A percentile compares a stretch with the other conserved stretches of the same genome.
Evolutionary conservation across 106 monocot genomes (phyloP).

Genomic region (Allium sativum): DNA sequence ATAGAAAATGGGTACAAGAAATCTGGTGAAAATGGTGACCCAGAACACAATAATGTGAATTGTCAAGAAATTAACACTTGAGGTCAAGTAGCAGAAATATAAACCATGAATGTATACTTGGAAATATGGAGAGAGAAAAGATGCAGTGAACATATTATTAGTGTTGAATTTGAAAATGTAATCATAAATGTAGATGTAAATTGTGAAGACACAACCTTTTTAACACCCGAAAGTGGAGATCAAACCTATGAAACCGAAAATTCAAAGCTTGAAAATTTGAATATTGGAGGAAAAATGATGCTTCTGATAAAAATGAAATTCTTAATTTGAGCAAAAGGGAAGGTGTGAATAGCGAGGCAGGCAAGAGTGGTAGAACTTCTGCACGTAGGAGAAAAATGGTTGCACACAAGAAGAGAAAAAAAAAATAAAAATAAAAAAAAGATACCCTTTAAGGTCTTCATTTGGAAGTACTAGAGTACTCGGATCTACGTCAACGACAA

Average conservation of each 20-base stretch:
- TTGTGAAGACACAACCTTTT: too few relatives aligned
- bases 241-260: too few relatives aligned
- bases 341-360: constrained; percentile 12
- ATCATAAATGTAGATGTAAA: too few relatives aligned
- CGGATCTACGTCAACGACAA: constrained; percentile 36
- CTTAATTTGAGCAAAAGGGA: constrained; percentile 7
- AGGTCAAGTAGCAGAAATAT: too few relatives aligned
- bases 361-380: constrained; percentile 19
- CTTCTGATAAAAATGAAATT: constrained; percentile 1
- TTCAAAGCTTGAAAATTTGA: too few relatives aligned
- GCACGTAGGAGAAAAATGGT: constrained; percentile 21
- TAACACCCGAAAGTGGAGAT: too few relatives aligned
- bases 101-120: not conserved
- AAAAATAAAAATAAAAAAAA: too few relatives aligned
- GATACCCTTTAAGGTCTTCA: constrained; percentile 63
- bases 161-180: constrained; percentile 1
- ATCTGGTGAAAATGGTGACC: too few relatives aligned
- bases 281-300: too few relatives aligned
- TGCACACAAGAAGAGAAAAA: constrained; percentile 18
- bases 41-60: too few relatives aligned
- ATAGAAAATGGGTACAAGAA: too few relatives aligned
- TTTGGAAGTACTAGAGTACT: constrained; percentile 41
- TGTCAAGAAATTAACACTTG: too few relatives aligned
- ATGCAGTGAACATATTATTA: not conserved
- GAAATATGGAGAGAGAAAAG: not conserved